Base-by-base conservation (phyloP, 495 filamentous ascomycete genomes). In the Penicillium lividum region DNA sequence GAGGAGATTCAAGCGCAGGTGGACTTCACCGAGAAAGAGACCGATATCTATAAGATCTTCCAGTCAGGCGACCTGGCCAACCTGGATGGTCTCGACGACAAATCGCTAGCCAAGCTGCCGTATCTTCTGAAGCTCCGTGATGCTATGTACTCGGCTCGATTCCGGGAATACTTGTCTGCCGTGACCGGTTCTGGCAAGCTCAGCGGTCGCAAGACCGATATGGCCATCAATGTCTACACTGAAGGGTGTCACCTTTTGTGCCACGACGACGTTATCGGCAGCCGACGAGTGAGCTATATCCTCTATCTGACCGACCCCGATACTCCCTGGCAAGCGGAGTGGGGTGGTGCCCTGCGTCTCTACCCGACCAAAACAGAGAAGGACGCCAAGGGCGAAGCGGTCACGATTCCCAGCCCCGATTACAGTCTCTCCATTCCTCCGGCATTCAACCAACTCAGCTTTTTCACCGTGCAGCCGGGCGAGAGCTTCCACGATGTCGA, bases 41-140 rank as follows among this genome's bases (percentile, higher is more conserved):
- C 94, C 57, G 95, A 99, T 73, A 98, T 99, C 75, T 99, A 99
- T 81, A 96, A 94, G 73, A 97, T 98, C 70, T 93, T 97, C 80
- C 94, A 98, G 75, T 97, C 93, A 30, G 94, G 94, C 54, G 94
- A 99, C 69, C 81, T 99, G 16, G 95, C 94, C 8, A 99, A 99
- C 70, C 86, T 99, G 44, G 92, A 96, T 73, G 94, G 94, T 5
- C 80, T 99, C 7, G 90, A 95, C 53, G 85, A 91, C 66, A 83
- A 88, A 0, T 89, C 92, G 31, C 79, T 97, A 45, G 83, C 86
- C 33, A 89, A 88, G 53, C 79, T 99, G 36, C 94, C 94, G 0
- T 92, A 90, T 9, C 79, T 99, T 3, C 83, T 96, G 53, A 84
- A 84, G 61, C 86, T 98, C 28, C 89, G 94, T 68, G 90, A 98